These are phyloP conservation scores for Solidago caesia DNA, from an alignment of 129 eudicot genomes.

Conservation along the genomic window DNA sequence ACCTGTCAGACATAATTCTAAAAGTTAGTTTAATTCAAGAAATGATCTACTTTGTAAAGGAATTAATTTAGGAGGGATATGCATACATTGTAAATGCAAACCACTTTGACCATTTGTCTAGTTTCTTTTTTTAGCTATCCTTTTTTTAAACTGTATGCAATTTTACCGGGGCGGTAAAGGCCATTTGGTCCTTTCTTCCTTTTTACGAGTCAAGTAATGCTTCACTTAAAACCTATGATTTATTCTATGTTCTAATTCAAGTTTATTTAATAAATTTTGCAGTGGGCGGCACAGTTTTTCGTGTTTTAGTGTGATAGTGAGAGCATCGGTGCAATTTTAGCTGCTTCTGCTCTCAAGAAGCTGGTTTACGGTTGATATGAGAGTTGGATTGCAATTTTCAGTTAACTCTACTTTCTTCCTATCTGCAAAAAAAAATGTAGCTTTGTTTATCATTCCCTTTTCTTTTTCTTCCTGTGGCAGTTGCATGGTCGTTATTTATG, in stretches of 20 bases:
- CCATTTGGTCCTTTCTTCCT: too few relatives aligned
- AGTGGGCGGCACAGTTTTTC: slow-evolving; percentile 30
- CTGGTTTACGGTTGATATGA: slow-evolving; percentile 36
- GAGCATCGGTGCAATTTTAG: slow-evolving; percentile 76
- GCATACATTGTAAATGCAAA: not conserved
- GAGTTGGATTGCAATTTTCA: slow-evolving; percentile 38
- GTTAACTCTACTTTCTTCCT: slow-evolving; percentile 29
- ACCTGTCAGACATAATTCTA: not conserved
- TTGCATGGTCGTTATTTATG: slow-evolving; percentile 39
- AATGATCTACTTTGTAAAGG: not conserved
- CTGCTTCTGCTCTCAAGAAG: slow-evolving; percentile 86
- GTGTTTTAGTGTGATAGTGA: slow-evolving; percentile 43
- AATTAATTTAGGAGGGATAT: not conserved
- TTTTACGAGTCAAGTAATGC: too few relatives aligned
- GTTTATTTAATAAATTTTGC: slow-evolving; percentile 17
- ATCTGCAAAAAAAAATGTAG: slow-evolving; percentile 30
- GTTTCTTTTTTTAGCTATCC: not conserved
- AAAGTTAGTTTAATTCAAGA: not conserved
- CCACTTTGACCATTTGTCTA: not conserved
- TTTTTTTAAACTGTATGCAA: not conserved
- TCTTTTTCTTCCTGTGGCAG: slow-evolving; percentile 15
- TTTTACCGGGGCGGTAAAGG: too few relatives aligned
- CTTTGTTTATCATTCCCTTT: slow-evolving; percentile 13
- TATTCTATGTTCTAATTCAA: slow-evolving; percentile 20
- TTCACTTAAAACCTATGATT: not conserved